Evolutionary conservation across 805 yeast species (phyloP).

Genomic region (Candida stauntonica): DNA sequence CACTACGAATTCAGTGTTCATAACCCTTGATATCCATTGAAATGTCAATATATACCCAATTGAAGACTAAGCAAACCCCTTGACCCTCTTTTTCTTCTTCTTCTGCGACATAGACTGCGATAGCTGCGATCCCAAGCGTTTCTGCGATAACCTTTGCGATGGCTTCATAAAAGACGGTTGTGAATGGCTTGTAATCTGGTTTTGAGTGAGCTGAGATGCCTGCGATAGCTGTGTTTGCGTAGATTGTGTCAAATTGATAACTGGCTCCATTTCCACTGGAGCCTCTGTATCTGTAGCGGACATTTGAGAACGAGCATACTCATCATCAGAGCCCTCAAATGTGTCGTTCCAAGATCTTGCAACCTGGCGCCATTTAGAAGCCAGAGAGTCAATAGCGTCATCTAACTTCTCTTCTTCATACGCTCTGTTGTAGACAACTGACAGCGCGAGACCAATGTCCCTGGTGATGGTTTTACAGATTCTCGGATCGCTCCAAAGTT

Average conservation of each 20-base stretch:
- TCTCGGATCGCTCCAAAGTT: conserved; percentile 11
- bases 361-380: conserved; percentile 1
- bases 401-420: conserved; percentile 8
- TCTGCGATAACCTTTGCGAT: conserved; percentile 6
- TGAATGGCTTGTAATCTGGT: no score
- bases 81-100: conserved; percentile 16
- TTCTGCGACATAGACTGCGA: conserved; percentile 7
- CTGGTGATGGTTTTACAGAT: conserved; percentile 9
- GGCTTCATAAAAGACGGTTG: conserved; percentile 4
- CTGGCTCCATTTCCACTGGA: conserved; percentile 7
- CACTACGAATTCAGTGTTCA: no score
- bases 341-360: conserved; percentile 22
- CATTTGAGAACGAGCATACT: conserved; percentile 3
- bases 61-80: conserved; percentile 20
- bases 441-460: conserved; percentile 15
- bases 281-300: conserved; percentile 3
- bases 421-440: conserved; percentile 9
- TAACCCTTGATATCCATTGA: no score
- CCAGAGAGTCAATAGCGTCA: background rate
- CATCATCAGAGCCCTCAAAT: conserved; percentile 11
- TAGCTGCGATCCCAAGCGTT: conserved; percentile 2
- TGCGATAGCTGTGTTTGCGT: background rate
- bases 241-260: conserved; percentile 20
- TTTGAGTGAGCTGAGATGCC: no score
- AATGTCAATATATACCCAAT: background rate